Evolutionary conservation across 106 monocot genomes (phyloP).

Genomic region (Platanthera zijinensis): DNA sequence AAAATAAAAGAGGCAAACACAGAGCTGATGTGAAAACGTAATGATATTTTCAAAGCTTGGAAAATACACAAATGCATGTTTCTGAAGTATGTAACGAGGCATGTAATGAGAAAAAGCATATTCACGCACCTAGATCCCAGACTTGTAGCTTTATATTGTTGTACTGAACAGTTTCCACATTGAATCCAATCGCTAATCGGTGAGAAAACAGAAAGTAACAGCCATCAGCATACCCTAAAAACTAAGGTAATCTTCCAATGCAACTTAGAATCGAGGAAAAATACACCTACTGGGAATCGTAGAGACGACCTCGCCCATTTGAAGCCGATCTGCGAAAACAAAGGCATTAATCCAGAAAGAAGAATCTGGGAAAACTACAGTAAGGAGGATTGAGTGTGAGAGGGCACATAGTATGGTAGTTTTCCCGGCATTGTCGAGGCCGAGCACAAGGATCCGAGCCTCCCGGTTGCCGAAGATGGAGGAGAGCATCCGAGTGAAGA

Average conservation of each 20-base stretch:
- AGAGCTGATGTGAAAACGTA: too few relatives aligned
- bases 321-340: constrained; percentile 72
- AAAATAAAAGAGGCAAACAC: too few relatives aligned
- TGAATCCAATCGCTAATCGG: constrained; percentile 91
- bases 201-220: constrained; percentile 6
- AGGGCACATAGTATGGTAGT: constrained; percentile 83
- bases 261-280: neutral
- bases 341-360: neutral
- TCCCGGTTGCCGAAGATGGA: constrained; percentile 91
- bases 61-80: neutral
- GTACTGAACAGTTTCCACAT: constrained; percentile 98
- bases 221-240: neutral
- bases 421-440: constrained; percentile 99
- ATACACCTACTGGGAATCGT: constrained; percentile 79
- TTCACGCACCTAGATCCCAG: constrained; percentile 88
- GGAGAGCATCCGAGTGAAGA: constrained; percentile 83
- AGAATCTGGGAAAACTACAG: neutral
- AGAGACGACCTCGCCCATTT: constrained; percentile 98
- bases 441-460: constrained; percentile 98
- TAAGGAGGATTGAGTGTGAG: neutral
- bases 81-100: neutral
- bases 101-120: neutral
- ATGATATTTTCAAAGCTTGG: neutral
- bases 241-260: neutral
- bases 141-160: constrained; percentile 98